Evolutionary conservation across 176 grass and related monocot genomes (phyloP).

Genomic region (Calamus simplicifolius): DNA sequence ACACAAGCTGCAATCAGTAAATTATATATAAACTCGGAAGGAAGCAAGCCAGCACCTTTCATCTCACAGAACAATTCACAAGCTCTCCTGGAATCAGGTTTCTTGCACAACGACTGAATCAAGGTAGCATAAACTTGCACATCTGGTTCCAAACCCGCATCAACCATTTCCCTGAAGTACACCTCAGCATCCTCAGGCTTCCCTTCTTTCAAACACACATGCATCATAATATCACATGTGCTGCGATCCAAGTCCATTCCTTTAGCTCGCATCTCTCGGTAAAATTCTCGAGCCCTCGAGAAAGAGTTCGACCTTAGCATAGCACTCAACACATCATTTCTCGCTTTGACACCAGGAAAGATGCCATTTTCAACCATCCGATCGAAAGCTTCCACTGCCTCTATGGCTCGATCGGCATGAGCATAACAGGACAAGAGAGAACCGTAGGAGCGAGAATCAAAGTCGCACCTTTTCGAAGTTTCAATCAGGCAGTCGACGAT

Average conservation of each 20-base stretch:
- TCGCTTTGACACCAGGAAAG: slow-evolving; percentile 21
- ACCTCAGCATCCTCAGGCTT: slow-evolving; percentile 34
- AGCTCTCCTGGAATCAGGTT: slow-evolving; percentile 25
- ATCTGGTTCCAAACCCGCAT: slow-evolving; percentile 26
- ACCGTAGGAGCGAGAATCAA: slow-evolving; percentile 5
- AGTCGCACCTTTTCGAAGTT: slow-evolving; percentile 12
- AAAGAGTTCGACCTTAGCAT: slow-evolving; percentile 28
- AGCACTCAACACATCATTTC: slow-evolving; percentile 40
- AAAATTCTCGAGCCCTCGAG: slow-evolving; percentile 27
- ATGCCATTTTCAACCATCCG: slow-evolving; percentile 36
- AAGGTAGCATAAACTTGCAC: slow-evolving; percentile 16
- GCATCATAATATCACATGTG: slow-evolving; percentile 48
- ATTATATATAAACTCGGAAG: slow-evolving; percentile 27
- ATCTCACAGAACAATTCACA: slow-evolving; percentile 33
- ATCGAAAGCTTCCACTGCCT: slow-evolving; percentile 30
- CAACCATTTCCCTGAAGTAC: slow-evolving; percentile 64
- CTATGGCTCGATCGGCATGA: background rate
- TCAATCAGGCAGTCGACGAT: slow-evolving; percentile 21
- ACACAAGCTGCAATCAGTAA: slow-evolving; percentile 38
- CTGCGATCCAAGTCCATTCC: slow-evolving; percentile 29
- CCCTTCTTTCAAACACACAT: slow-evolving; percentile 35
- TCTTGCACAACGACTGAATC: slow-evolving; percentile 38
- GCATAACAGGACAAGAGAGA: slow-evolving; percentile 37
- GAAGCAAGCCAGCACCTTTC: slow-evolving; percentile 31
- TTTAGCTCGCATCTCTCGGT: slow-evolving; percentile 38